These are phyloP conservation scores for Monosporascus sp. DNA, from an alignment of 2,329 filamentous ascomycete species.

Conservation along the genomic window DNA sequence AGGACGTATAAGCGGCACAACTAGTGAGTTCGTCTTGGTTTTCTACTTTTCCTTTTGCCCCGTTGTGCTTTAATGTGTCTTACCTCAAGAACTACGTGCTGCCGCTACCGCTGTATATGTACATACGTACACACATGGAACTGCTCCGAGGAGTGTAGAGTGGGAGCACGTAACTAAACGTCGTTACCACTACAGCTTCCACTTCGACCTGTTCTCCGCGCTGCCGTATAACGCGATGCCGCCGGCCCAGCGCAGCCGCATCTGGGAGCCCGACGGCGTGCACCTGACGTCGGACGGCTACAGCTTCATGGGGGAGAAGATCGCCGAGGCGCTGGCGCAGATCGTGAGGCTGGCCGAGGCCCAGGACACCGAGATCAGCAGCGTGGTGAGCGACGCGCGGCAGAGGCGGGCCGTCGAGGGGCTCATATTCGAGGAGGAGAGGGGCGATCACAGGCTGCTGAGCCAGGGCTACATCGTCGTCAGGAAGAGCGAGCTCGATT, in stretches of 20 bases:
- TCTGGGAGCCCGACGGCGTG: constrained; percentile 55
- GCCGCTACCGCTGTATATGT: neutral
- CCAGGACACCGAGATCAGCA: constrained; percentile 26
- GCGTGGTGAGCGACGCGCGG: constrained; percentile 17
- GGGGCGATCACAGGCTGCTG: constrained; percentile 39
- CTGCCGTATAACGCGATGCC: constrained; percentile 51
- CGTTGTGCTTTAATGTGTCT: neutral
- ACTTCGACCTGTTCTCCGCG: constrained; percentile 50
- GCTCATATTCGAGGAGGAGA: constrained; percentile 45
- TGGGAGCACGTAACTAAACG: neutral
- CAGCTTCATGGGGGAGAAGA: constrained; percentile 54
- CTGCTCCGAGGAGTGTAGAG: too few species aligned
- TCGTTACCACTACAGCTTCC: constrained; percentile 35
- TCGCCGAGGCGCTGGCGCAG: constrained; percentile 48
- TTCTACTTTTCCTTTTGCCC: neutral
- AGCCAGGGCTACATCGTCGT: constrained; percentile 52
- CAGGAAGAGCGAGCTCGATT: constrained; percentile 47
- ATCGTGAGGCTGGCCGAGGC: constrained; percentile 34
- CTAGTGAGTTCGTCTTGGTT: constrained; percentile 41
- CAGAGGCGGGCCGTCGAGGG: constrained; percentile 33
- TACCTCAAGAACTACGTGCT: neutral
- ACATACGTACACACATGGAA: neutral
- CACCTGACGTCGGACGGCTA: constrained; percentile 57
- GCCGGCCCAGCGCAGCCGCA: constrained; percentile 38
- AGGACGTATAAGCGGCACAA: constrained; percentile 41